Conservation (phyloP, 164 flowering plant species). For the Tinospora cordifolia region DNA sequence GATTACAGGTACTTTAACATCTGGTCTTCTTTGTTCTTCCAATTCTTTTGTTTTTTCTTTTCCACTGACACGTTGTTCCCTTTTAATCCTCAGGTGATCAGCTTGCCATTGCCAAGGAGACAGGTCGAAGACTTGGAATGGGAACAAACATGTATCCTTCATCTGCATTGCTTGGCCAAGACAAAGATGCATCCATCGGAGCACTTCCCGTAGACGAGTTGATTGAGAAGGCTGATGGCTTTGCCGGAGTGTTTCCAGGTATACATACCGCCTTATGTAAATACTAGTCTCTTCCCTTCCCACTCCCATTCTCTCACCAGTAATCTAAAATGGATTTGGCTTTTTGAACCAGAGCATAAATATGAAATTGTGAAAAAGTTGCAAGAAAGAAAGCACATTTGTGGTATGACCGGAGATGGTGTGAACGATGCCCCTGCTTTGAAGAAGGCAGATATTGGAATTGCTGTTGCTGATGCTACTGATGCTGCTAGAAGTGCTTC, state of each 20-base stretch:
- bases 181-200: conserved; percentile 36
- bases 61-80: not conserved
- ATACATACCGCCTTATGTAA: not conserved
- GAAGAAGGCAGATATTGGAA: conserved; percentile 46
- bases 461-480: conserved; percentile 56
- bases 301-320: not conserved
- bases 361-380: conserved; percentile 37
- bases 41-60: not conserved
- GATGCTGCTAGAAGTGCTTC: conserved; percentile 98
- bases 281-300: not conserved
- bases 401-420: conserved; percentile 49
- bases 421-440: conserved; percentile 48
- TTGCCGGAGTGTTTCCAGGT: conserved; percentile 45
- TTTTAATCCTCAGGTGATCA: conserved; percentile 29
- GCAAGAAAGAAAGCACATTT: conserved; percentile 39
- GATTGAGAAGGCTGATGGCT: conserved; percentile 45
- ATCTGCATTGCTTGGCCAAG: conserved; percentile 31
- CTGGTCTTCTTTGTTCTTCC: not conserved
- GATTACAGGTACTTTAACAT: conserved; percentile 24
- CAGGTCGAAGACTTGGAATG: conserved; percentile 43
- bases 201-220: conserved; percentile 39
- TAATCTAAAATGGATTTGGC: not conserved
- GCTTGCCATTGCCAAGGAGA: conserved; percentile 42
- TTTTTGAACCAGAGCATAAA: conserved; percentile 29
- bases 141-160: conserved; percentile 48